Percentiles rank a stretch among this genome's conserved stretches.
phyloP scores from a whole-genome alignment of 768 basidiomycete genomes.

The Cyclocybe aegerita region DNA sequence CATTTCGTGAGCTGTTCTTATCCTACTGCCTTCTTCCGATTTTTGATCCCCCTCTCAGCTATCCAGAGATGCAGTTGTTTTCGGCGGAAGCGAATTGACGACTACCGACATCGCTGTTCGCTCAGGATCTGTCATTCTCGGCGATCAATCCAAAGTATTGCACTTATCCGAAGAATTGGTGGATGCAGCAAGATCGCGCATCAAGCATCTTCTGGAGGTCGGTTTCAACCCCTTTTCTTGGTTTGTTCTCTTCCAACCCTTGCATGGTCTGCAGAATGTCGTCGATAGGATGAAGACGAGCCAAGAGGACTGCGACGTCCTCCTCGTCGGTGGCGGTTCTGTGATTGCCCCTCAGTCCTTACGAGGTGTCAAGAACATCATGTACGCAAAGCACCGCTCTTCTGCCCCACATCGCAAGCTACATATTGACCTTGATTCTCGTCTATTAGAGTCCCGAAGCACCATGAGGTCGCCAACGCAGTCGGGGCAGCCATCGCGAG shows the following conservation, averaged over 20 bases:
- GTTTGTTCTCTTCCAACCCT: neutral
- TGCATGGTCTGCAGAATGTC: constrained; percentile 39
- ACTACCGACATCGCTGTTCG: constrained; percentile 58
- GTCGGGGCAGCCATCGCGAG: constrained; percentile 52
- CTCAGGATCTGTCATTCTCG: constrained; percentile 15
- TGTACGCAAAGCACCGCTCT: constrained; percentile 15
- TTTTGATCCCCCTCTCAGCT: constrained; percentile 13
- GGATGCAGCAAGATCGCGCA: constrained; percentile 10
- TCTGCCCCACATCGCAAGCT: neutral
- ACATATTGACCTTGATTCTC: neutral
- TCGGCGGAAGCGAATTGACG: constrained; percentile 58
- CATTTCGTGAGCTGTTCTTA: constrained; percentile 29
- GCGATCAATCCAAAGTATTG: constrained; percentile 12
- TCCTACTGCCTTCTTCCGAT: neutral
- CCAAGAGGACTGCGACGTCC: constrained; percentile 51
- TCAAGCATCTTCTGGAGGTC: constrained; percentile 27
- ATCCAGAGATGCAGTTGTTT: constrained; percentile 47
- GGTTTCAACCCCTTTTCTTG: neutral
- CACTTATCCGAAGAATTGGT: constrained; percentile 15
- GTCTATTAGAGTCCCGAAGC: constrained; percentile 24
- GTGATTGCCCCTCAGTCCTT: constrained; percentile 54
- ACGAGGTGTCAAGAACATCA: constrained; percentile 44
- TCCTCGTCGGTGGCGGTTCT: constrained; percentile 67
- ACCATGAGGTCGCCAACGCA: constrained; percentile 57
- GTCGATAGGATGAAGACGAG: constrained; percentile 69